These are phyloP conservation scores for Cytospora leucostoma DNA, from an alignment of 2,329 filamentous ascomycete genomes.

Conservation along the genomic window DNA sequence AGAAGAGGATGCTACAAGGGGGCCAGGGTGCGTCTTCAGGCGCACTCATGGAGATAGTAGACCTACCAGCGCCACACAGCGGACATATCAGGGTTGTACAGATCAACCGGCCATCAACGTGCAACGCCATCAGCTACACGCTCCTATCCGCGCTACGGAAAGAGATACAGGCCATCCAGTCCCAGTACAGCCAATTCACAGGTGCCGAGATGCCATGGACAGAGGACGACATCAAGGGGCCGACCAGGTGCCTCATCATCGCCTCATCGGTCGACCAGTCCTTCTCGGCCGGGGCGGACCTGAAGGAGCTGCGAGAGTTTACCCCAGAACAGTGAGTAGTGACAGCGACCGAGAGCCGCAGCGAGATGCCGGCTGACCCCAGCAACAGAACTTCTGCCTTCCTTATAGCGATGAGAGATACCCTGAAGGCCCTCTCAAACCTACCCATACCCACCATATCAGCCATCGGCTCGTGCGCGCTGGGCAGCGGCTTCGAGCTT, in stretches of 20 bases:
- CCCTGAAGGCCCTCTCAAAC: slow-evolving; percentile 69
- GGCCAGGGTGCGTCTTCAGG: slow-evolving; percentile 13
- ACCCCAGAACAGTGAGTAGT: slow-evolving; percentile 70
- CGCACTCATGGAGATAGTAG: slow-evolving; percentile 67
- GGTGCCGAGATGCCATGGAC: slow-evolving; percentile 53
- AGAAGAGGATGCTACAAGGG: slow-evolving; percentile 14
- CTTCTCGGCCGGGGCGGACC: slow-evolving; percentile 92
- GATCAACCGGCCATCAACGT: slow-evolving; percentile 78
- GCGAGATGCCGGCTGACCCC: neutral
- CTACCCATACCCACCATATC: slow-evolving; percentile 90
- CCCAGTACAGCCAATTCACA: slow-evolving; percentile 55
- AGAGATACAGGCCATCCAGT: slow-evolving; percentile 72
- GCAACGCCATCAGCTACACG: slow-evolving; percentile 85
- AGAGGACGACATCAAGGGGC: slow-evolving; percentile 49
- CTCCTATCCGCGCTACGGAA: slow-evolving; percentile 72
- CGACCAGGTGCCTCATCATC: slow-evolving; percentile 79
- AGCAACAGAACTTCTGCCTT: slow-evolving; percentile 71
- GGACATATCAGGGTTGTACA: slow-evolving; percentile 88
- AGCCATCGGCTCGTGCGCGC: slow-evolving; percentile 80
- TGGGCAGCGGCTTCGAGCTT: slow-evolving; percentile 92
- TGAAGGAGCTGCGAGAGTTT: slow-evolving; percentile 84
- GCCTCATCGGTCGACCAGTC: slow-evolving; percentile 79
- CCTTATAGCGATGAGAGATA: slow-evolving; percentile 72
- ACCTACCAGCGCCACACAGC: slow-evolving; percentile 73
- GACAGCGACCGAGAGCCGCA: neutral